Evolutionary conservation across 2,329 filamentous ascomycete species (phyloP).

Genomic region (Paramyrothecium roridum): DNA sequence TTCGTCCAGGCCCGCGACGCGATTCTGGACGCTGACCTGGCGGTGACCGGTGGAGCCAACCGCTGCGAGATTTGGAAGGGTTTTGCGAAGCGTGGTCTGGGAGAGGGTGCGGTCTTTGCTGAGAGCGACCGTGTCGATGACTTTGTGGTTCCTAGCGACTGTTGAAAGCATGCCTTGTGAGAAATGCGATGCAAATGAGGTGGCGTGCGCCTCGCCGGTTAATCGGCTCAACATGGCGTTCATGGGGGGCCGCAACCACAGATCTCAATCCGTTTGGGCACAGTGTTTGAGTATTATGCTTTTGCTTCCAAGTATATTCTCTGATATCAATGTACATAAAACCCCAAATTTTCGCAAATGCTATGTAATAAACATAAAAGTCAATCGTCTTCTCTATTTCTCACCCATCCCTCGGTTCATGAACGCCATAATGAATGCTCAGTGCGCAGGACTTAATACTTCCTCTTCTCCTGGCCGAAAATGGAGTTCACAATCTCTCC

Average conservation of each 20-base stretch:
- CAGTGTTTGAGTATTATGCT: neutral
- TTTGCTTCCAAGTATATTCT: neutral
- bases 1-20: slow-evolving; percentile 45
- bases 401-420: too few species aligned
- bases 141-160: slow-evolving; percentile 19
- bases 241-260: too few species aligned
- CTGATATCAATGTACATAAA: neutral
- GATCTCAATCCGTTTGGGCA: neutral
- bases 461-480: slow-evolving; percentile 43
- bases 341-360: neutral
- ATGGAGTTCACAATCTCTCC: slow-evolving; percentile 77
- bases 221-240: too few species aligned
- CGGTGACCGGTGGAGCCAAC: slow-evolving; percentile 45
- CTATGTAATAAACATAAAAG: neutral
- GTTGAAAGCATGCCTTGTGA: slow-evolving; percentile 7
- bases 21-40: slow-evolving; percentile 45
- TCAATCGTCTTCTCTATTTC: too few species aligned
- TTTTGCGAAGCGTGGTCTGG: slow-evolving; percentile 49
- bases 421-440: neutral
- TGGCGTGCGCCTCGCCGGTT: too few species aligned
- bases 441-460: neutral
- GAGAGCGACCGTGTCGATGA: slow-evolving; percentile 23
- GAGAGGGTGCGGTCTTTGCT: slow-evolving; percentile 25
- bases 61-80: slow-evolving; percentile 45
- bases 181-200: too few species aligned